Evolutionary conservation across 1,284 basidiomycete genomes (phyloP), one percentile per base, ranked within the genome.

Genomic region (Heimioporus retisporus): DNA sequence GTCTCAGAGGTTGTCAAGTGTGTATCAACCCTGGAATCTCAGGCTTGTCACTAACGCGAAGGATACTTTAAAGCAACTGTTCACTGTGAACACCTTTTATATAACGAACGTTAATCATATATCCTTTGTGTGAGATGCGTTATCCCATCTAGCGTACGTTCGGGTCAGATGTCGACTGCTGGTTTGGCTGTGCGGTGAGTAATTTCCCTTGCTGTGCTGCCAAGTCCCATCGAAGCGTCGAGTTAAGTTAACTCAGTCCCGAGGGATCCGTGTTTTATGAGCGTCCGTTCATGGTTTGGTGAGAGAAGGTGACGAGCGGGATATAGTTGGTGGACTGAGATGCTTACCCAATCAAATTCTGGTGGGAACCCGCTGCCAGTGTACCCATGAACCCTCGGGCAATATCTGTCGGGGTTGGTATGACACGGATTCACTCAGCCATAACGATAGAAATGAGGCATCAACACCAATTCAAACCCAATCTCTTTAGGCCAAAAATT

Each of bases 1-100:
- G 23, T 42, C 28, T 10, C 42, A 56, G 28, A 15, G 64, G 55
- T 54, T 67, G 31, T 25, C 21, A 54, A 53, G 65, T 50, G 43
- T 23, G 51, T 46, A 23, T 15, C 28, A 58, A 46, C 68, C 66
- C 65, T 68, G 44, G 43, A 57, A 55, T 69, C 63, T 59, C 68
- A 69, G 68, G 70, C 69, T 56, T 69, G 69, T 69, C 69, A 71
- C 19, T 54, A 40, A 44, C 54, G 44, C 13, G 28, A 23, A 65
- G 15, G 28, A 19, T 42, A 16, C 7, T 54, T 59, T 43, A 42
- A 46, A 57, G 31, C 40, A 11, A 58, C 44, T 28, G 53, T 50
- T 48, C 53, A 18, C 19, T 54, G 53, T 19, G 18, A 46, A 15
- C 6, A 54, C 11, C 15, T 48, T 35, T 55, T 51, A 55, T 46